phyloP scores from a whole-genome alignment of 2,329 filamentous ascomycete genomes.

The Ceratocystis diversiconidia region DNA sequence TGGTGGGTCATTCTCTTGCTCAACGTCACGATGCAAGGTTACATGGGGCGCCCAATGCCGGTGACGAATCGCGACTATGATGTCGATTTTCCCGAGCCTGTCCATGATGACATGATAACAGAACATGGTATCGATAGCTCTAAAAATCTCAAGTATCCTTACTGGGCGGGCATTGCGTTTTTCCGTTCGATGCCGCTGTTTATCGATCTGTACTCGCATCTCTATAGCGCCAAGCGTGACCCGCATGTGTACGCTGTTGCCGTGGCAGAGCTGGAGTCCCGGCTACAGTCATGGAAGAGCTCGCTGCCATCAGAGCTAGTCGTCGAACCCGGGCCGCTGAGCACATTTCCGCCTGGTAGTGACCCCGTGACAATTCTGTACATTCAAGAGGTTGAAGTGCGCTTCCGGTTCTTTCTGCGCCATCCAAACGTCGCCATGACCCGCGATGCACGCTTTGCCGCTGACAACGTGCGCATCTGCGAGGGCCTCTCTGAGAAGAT shows the following conservation, averaged over 20 bases:
- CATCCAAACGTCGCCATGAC: slow-evolving; percentile 48
- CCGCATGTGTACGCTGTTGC: slow-evolving; percentile 48
- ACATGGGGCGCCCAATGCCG: slow-evolving; percentile 63
- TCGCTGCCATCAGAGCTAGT: slow-evolving; percentile 46
- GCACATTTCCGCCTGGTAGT: slow-evolving; percentile 23
- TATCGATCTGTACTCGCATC: slow-evolving; percentile 58
- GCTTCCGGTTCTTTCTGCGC: slow-evolving; percentile 45
- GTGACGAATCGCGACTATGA: slow-evolving; percentile 64
- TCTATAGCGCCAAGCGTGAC: slow-evolving; percentile 57
- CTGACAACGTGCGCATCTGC: slow-evolving; percentile 51
- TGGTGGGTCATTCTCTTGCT: slow-evolving; percentile 62
- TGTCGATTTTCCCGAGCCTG: slow-evolving; percentile 56
- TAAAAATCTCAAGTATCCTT: slow-evolving; percentile 43
- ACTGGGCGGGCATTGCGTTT: slow-evolving; percentile 49
- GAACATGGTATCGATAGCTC: slow-evolving; percentile 48
- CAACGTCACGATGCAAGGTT: slow-evolving; percentile 55
- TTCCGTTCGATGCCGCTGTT: slow-evolving; percentile 53
- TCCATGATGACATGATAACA: slow-evolving; percentile 56
- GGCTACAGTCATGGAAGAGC: slow-evolving; percentile 48
- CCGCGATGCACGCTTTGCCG: slow-evolving; percentile 39
- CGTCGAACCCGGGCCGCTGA: slow-evolving; percentile 26
- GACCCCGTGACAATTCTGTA: slow-evolving; percentile 36
- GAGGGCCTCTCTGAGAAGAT: slow-evolving; percentile 51
- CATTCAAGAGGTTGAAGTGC: slow-evolving; percentile 38
- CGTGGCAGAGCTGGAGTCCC: slow-evolving; percentile 50